Conservation (phyloP, 371 early-diverging fungal species). For the Mucor indicus region DNA sequence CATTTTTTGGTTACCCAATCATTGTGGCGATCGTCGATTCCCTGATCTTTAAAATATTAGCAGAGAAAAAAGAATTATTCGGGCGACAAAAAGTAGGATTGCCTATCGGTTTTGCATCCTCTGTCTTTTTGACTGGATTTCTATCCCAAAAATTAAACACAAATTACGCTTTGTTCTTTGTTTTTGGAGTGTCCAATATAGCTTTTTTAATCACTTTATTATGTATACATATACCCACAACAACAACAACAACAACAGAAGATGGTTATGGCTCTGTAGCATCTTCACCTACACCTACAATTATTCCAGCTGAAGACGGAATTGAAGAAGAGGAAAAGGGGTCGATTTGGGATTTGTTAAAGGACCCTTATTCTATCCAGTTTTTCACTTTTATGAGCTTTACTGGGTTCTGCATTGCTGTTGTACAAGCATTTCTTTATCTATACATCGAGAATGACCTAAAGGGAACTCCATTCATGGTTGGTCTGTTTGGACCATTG, state of each 20-base stretch:
- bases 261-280: slow-evolving; percentile 4
- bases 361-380: slow-evolving; percentile 14
- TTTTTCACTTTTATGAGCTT: slow-evolving; percentile 25
- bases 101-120: slow-evolving; percentile 30
- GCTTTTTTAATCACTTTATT: slow-evolving; percentile 17
- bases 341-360: slow-evolving; percentile 25
- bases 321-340: slow-evolving; percentile 3
- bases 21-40: slow-evolving; percentile 29
- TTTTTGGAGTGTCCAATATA: slow-evolving; percentile 17
- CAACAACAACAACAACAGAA: background rate
- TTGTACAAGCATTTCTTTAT: slow-evolving; percentile 28
- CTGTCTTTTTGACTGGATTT: slow-evolving; percentile 32
- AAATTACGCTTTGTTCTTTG: slow-evolving; percentile 27
- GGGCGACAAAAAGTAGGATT: slow-evolving; percentile 34
- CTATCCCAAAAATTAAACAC: slow-evolving; percentile 22
- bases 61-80: slow-evolving; percentile 28
- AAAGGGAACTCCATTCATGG: slow-evolving; percentile 21
- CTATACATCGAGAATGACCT: slow-evolving; percentile 32
- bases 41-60: slow-evolving; percentile 23
- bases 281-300: background rate
- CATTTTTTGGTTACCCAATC: slow-evolving; percentile 36
- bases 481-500: slow-evolving; percentile 32
- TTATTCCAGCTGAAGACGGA: background rate
- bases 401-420: slow-evolving; percentile 23
- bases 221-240: background rate